These are phyloP conservation scores for Serendipita sp. DNA, from an alignment of 768 basidiomycete species.

Conservation along the genomic window DNA sequence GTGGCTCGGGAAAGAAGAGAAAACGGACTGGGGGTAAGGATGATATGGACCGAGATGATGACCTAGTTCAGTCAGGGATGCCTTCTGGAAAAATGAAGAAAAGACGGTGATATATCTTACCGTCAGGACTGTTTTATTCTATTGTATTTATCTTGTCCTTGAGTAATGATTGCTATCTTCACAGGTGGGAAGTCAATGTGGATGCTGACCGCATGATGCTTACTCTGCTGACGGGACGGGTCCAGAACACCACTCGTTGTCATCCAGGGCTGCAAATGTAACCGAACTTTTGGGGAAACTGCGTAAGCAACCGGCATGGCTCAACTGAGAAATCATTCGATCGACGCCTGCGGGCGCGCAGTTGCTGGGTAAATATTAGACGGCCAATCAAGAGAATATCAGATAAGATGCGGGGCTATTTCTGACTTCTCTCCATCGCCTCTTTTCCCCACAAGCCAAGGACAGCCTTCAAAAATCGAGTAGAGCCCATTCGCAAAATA, in stretches of 20 bases:
- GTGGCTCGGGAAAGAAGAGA: conserved; percentile 31
- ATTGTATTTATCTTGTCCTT: neutral
- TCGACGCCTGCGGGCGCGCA: no score
- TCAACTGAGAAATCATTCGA: no score
- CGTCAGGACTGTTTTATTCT: neutral
- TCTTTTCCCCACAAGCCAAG: no score
- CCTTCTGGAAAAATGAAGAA: conserved; percentile 39
- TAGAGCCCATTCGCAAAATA: no score
- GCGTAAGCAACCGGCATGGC: no score
- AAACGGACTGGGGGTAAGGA: conserved; percentile 30
- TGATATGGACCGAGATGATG: conserved; percentile 83
- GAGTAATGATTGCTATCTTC: neutral
- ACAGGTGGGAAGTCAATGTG: neutral
- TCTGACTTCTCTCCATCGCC: neutral
- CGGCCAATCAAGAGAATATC: neutral
- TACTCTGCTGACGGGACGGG: no score
- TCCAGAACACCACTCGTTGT: no score
- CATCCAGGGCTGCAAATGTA: no score
- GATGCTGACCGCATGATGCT: no score
- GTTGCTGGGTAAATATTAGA: neutral
- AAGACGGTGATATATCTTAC: conserved; percentile 6
- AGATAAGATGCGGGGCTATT: neutral
- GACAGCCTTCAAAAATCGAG: no score
- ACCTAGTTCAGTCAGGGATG: conserved; percentile 81
- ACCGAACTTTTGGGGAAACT: no score